A percentile compares a stretch with the other conserved stretches of the same genome.
Conservation (phyloP, 108 stramenopile species). For the Skeletonema tropicum region DNA sequence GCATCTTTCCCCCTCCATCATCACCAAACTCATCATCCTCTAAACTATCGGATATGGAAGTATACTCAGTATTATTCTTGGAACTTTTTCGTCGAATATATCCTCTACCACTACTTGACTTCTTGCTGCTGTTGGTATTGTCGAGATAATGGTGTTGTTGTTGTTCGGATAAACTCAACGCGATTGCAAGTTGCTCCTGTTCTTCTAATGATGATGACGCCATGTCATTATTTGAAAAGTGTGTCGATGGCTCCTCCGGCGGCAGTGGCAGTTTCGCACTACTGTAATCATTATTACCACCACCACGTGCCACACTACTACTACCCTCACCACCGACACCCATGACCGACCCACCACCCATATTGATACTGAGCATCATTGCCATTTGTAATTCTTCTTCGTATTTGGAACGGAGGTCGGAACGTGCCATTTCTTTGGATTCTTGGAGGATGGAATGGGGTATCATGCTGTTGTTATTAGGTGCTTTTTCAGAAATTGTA, state of each 20-base stretch:
- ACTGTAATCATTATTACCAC: neutral
- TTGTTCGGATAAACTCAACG: slow-evolving; percentile 54
- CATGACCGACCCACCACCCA: slow-evolving; percentile 45
- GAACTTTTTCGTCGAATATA: neutral
- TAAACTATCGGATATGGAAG: neutral
- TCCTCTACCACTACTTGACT: neutral
- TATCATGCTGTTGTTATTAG: slow-evolving; percentile 3
- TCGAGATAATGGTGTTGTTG: slow-evolving; percentile 10
- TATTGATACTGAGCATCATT: slow-evolving; percentile 41
- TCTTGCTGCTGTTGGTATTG: slow-evolving; percentile 1
- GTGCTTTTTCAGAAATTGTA: too few species aligned
- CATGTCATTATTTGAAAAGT: neutral
- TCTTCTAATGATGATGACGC: slow-evolving; percentile 31
- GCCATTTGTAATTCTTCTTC: slow-evolving; percentile 49
- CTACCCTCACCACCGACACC: slow-evolving; percentile 12
- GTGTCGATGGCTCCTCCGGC: neutral
- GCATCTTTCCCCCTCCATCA: slow-evolving; percentile 4
- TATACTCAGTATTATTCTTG: neutral
- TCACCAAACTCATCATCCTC: neutral
- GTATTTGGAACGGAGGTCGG: slow-evolving; percentile 10
- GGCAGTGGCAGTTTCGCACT: neutral
- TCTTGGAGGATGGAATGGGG: slow-evolving; percentile 41
- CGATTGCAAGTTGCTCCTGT: slow-evolving; percentile 56
- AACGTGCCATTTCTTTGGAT: slow-evolving; percentile 28
- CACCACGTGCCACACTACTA: neutral